Percentiles rank a stretch among this genome's conserved stretches.
Evolutionary conservation across 306 rosid species (phyloP).

Genomic region (Pueraria montana): DNA sequence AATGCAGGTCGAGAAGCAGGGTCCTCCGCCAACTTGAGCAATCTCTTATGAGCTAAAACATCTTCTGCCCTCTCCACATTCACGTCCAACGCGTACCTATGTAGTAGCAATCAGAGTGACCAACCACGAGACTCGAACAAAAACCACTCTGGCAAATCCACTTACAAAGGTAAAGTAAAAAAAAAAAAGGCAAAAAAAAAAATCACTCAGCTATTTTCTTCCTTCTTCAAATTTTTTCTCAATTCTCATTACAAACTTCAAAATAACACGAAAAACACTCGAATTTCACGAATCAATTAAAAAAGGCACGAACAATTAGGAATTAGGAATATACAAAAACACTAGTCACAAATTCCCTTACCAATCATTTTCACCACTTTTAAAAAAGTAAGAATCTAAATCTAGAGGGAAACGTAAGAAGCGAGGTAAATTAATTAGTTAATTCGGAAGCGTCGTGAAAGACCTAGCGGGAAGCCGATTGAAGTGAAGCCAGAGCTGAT

Average conservation of each 20-base stretch:
- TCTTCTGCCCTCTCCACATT: slow-evolving; percentile 99
- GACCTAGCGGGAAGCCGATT: slow-evolving; percentile 96
- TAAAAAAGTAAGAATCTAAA: neutral
- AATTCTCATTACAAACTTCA: slow-evolving; percentile 23
- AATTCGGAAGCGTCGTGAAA: slow-evolving; percentile 27
- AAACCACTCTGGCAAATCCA: slow-evolving; percentile 59
- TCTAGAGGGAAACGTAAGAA: neutral
- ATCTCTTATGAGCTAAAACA: slow-evolving; percentile 85
- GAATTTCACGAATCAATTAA: neutral
- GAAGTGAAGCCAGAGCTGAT: slow-evolving; percentile 95
- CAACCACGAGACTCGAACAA: slow-evolving; percentile 51
- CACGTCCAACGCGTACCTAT: slow-evolving; percentile 96
- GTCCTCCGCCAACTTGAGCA: slow-evolving; percentile 86
- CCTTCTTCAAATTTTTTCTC: neutral
- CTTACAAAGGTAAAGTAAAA: slow-evolving; percentile 52
- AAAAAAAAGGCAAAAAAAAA: slow-evolving; percentile 11
- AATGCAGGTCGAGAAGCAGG: slow-evolving; percentile 80
- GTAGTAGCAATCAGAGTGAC: slow-evolving; percentile 56
- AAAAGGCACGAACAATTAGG: neutral
- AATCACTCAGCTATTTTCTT: slow-evolving; percentile 34
- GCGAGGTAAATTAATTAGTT: slow-evolving; percentile 19
- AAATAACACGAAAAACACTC: slow-evolving; percentile 27
- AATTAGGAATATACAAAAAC: neutral
- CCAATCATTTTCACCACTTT: slow-evolving; percentile 34
- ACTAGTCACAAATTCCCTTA: slow-evolving; percentile 4